These are phyloP conservation scores for Cyclotella sp. DNA, from an alignment of 108 stramenopile genomes.

Conservation along the genomic window DNA sequence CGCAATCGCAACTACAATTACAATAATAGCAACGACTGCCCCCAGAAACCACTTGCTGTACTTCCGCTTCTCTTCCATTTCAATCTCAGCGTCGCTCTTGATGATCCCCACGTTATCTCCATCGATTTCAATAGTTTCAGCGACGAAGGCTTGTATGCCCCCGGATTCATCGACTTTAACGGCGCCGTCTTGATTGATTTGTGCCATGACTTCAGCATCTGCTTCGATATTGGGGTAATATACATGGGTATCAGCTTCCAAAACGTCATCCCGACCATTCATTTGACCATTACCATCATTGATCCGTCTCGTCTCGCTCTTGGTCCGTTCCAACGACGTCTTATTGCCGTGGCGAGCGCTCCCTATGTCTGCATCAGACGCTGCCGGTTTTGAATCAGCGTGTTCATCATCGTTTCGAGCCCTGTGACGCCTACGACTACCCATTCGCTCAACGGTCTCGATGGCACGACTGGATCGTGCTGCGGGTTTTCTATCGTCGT, in stretches of 20 bases:
- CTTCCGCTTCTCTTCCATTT: slow-evolving; percentile 41
- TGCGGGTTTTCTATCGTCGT: too few species aligned
- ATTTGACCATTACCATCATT: too few species aligned
- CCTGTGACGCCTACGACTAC: too few species aligned
- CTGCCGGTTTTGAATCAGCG: too few species aligned
- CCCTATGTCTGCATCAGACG: too few species aligned
- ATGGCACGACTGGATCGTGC: too few species aligned
- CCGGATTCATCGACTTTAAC: slow-evolving; percentile 41
- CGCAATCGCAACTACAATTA: slow-evolving; percentile 24
- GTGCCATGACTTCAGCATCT: slow-evolving; percentile 37
- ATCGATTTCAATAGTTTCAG: slow-evolving; percentile 42
- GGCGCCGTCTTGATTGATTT: slow-evolving; percentile 27
- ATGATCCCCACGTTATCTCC: slow-evolving; percentile 42
- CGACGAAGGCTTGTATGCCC: slow-evolving; percentile 44
- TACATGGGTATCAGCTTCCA: background rate
- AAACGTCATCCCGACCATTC: background rate
- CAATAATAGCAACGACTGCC: slow-evolving; percentile 19
- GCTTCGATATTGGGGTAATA: slow-evolving; percentile 36
- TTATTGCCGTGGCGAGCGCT: too few species aligned
- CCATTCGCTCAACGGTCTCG: too few species aligned
- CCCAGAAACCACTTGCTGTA: slow-evolving; percentile 30
- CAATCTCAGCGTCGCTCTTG: slow-evolving; percentile 37
- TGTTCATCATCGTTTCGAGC: too few species aligned
- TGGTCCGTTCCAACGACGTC: too few species aligned
- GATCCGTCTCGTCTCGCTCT: too few species aligned